These are phyloP conservation scores for Saccharomycopsis babjevae DNA, from an alignment of 805 yeast genomes.

Conservation along the genomic window DNA sequence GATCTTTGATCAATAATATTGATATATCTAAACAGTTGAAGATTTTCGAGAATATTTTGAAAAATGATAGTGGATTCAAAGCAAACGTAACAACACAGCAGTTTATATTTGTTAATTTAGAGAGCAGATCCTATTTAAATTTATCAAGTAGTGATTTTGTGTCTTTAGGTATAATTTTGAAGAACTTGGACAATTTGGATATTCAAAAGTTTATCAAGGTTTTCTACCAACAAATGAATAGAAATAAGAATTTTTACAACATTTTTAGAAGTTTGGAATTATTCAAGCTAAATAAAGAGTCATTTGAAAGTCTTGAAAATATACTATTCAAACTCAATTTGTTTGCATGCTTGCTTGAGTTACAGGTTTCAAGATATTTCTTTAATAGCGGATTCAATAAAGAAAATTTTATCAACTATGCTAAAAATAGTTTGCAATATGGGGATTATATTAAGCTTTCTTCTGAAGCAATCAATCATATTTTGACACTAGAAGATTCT, in stretches of 20 bases:
- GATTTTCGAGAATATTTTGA: slow-evolving; percentile 1
- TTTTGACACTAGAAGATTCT: neutral
- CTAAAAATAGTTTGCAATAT: neutral
- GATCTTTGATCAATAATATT: neutral
- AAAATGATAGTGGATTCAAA: neutral
- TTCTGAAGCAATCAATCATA: neutral
- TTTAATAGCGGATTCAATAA: neutral
- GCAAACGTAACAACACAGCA: neutral
- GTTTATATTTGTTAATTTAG: slow-evolving; percentile 7
- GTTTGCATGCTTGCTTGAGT: neutral
- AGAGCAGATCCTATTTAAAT: slow-evolving; percentile 7
- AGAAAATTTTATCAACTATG: neutral
- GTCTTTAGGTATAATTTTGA: slow-evolving; percentile 1
- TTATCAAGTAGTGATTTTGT: slow-evolving; percentile 4
- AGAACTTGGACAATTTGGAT: neutral
- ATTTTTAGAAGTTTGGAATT: neutral
- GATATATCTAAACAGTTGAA: slow-evolving; percentile 8
- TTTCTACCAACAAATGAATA: neutral
- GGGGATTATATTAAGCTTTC: neutral
- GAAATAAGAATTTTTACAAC: neutral
- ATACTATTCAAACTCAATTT: neutral
- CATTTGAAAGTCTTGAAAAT: neutral
- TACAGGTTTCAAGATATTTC: neutral
- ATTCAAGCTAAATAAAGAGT: neutral
- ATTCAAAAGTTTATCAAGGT: neutral